Conservation (phyloP, 2,329 filamentous ascomycete species). For the Intubia oerlemansii region DNA sequence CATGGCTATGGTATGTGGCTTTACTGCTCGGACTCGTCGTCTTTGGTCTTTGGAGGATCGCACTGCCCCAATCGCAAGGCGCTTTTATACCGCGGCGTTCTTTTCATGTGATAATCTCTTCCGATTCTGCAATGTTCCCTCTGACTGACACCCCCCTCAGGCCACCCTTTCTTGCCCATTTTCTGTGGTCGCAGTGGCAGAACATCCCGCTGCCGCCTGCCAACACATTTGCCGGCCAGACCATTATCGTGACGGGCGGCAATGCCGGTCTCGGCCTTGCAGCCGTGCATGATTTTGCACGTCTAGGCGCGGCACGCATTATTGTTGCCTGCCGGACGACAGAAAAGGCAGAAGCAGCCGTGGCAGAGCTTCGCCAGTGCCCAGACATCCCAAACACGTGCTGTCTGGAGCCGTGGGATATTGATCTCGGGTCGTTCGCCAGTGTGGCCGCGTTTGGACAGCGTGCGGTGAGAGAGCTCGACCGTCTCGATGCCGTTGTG, state of each 20-base stretch:
- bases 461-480: constrained; percentile 11
- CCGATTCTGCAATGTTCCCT: no score
- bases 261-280: constrained; percentile 18
- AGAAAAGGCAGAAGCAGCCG: constrained; percentile 17
- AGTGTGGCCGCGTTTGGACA: constrained; percentile 21
- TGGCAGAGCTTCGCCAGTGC: constrained; percentile 15
- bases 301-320: constrained; percentile 16
- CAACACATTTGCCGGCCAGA: constrained; percentile 10
- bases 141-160: constrained; percentile 2
- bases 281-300: constrained; percentile 16
- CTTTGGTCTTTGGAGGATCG: no score
- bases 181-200: constrained; percentile 8
- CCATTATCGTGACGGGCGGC: constrained; percentile 17
- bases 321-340: constrained; percentile 18
- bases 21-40: no score
- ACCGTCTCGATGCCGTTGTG: constrained; percentile 20
- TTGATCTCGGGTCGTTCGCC: constrained; percentile 25
- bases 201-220: constrained; percentile 8
- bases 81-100: no score
- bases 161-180: constrained; percentile 3
- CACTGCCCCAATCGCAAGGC: no score
- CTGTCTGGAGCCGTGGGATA: constrained; percentile 27
- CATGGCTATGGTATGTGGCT: background rate
- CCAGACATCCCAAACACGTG: no score
- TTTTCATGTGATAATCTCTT: background rate